phyloP scores from a whole-genome alignment of 495 filamentous ascomycete genomes.

The Neurospora discreta region DNA sequence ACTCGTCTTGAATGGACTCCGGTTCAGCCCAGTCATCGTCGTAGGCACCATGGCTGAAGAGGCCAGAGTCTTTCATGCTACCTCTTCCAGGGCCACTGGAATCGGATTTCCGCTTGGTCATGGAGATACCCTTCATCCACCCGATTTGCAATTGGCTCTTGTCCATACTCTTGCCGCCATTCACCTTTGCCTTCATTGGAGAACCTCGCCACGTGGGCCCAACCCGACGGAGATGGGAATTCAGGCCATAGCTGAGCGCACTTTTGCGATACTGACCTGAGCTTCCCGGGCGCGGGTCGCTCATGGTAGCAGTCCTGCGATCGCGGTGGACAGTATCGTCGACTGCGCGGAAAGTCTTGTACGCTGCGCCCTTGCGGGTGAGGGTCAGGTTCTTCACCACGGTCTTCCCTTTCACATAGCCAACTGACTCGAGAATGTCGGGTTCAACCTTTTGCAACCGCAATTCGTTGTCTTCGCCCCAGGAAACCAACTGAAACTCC shows the following conservation, averaged over 20 bases:
- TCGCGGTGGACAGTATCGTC: conserved; percentile 40
- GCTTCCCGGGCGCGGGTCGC: conserved; percentile 35
- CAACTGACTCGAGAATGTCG: conserved; percentile 56
- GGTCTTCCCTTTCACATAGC: conserved; percentile 58
- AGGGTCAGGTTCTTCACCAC: conserved; percentile 56
- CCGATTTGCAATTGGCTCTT: conserved; percentile 50
- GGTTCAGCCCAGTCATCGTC: conserved; percentile 57
- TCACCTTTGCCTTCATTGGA: conserved; percentile 54
- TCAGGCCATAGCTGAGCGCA: conserved; percentile 34
- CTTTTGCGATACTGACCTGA: conserved; percentile 28
- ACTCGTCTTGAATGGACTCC: conserved; percentile 78
- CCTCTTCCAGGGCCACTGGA: conserved; percentile 22
- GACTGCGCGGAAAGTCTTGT: conserved; percentile 66
- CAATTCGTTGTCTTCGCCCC: conserved; percentile 78
- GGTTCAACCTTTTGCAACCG: conserved; percentile 65
- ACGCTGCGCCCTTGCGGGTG: conserved; percentile 73
- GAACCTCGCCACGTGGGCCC: conserved; percentile 35
- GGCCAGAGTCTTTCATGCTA: conserved; percentile 29
- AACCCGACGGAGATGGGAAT: conserved; percentile 29
- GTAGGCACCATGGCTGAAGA: conserved; percentile 32
- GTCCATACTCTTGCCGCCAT: conserved; percentile 49
- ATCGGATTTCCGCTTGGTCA: conserved; percentile 45
- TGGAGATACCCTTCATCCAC: conserved; percentile 92
- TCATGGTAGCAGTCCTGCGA: conserved; percentile 38
- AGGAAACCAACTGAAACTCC: conserved; percentile 89